Percentiles rank a stretch among this genome's conserved stretches.
Evolutionary conservation across 2,329 filamentous ascomycete species (phyloP).

Genomic region (Pseudocercospora musae): DNA sequence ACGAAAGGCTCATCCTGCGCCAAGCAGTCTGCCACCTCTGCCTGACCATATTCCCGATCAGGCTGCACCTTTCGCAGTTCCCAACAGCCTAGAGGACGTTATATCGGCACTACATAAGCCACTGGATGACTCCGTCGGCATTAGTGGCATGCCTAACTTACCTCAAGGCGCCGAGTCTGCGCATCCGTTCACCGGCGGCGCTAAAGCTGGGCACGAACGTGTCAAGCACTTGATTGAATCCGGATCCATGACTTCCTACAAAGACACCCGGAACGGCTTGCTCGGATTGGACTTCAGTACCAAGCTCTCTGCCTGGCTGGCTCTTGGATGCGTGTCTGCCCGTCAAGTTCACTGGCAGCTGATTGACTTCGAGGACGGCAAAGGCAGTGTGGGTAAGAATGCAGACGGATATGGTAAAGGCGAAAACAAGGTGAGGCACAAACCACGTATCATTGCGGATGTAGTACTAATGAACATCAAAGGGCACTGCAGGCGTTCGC

Average conservation of each 20-base stretch:
- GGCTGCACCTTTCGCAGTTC: constrained; percentile 60
- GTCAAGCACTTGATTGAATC: constrained; percentile 59
- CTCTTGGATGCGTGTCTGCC: constrained; percentile 69
- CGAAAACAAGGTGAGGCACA: constrained; percentile 54
- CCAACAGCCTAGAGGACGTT: constrained; percentile 53
- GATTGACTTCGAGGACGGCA: constrained; percentile 65
- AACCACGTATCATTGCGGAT: not conserved
- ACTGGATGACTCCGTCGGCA: constrained; percentile 41
- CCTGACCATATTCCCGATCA: constrained; percentile 59
- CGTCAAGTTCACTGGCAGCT: constrained; percentile 69
- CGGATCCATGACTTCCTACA: constrained; percentile 62
- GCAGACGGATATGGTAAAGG: constrained; percentile 62
- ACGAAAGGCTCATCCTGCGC: constrained; percentile 54
- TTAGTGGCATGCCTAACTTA: constrained; percentile 50
- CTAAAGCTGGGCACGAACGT: constrained; percentile 57
- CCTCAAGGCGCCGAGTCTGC: constrained; percentile 56
- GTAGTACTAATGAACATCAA: not conserved
- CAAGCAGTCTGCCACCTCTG: constrained; percentile 56
- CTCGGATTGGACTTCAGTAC: constrained; percentile 70
- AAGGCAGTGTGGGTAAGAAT: constrained; percentile 37
- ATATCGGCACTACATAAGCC: constrained; percentile 57
- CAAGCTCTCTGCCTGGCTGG: constrained; percentile 70
- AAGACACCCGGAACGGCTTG: constrained; percentile 68
- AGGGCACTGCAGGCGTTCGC: constrained; percentile 64
- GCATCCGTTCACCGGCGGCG: constrained; percentile 68